Conservation (phyloP, 208 protist genomes). For the Crithidia mellificae region DNA sequence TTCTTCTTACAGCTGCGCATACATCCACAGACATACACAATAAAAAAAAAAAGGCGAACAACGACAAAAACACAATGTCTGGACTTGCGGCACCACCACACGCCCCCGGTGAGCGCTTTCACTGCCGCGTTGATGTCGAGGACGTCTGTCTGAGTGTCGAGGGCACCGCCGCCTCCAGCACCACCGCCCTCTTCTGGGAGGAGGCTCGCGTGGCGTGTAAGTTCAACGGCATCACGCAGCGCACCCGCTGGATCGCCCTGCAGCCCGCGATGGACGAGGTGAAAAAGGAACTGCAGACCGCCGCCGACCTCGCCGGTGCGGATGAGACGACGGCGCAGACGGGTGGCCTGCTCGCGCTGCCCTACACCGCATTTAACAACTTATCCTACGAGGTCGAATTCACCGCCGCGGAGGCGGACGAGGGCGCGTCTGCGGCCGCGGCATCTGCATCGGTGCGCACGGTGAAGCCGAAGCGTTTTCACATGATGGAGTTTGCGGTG, state of each 20-base stretch:
- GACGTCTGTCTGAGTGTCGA: slow-evolving; percentile 47
- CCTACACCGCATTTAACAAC: slow-evolving; percentile 53
- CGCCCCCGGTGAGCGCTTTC: slow-evolving; percentile 25
- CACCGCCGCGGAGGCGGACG: slow-evolving; percentile 18
- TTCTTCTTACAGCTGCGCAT: no score
- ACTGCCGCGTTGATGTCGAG: slow-evolving; percentile 59
- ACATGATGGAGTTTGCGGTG: slow-evolving; percentile 47
- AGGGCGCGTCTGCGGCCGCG: background rate
- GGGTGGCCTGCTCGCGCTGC: slow-evolving; percentile 28
- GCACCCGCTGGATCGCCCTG: slow-evolving; percentile 58
- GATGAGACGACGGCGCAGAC: slow-evolving; percentile 13
- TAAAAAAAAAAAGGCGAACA: no score
- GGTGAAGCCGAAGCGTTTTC: slow-evolving; percentile 51
- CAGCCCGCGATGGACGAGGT: slow-evolving; percentile 37
- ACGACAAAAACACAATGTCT: no score
- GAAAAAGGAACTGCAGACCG: slow-evolving; percentile 9
- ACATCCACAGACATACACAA: no score
- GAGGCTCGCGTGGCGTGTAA: slow-evolving; percentile 44
- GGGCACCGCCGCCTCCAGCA: slow-evolving; percentile 20
- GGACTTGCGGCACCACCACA: slow-evolving; percentile 6
- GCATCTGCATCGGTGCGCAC: no score
- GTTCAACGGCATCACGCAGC: slow-evolving; percentile 49
- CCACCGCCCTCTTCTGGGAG: slow-evolving; percentile 48
- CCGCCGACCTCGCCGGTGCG: background rate
- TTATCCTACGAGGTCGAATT: slow-evolving; percentile 60